phyloP scores from a whole-genome alignment of 139 green algal species.

The Chlorella sp. region DNA sequence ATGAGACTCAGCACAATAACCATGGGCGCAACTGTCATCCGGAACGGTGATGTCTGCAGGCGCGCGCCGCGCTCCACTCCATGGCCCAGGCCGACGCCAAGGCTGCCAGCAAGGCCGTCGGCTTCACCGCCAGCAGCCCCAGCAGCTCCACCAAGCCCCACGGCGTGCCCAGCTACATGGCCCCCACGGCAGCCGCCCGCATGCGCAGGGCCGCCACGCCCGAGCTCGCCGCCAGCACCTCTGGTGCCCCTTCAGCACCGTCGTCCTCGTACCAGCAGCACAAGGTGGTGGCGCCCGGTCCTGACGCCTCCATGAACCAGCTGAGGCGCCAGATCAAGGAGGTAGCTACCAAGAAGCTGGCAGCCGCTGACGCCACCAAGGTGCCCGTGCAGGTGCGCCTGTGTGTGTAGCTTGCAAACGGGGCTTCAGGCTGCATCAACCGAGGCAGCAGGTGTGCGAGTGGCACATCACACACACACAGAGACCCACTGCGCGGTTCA shows the following conservation, averaged over 20 bases:
- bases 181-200: neutral
- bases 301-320: neutral
- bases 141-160: neutral
- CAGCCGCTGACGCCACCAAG: neutral
- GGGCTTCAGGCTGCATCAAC: no score
- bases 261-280: no score
- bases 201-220: no score
- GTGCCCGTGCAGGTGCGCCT: neutral
- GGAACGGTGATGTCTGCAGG: no score
- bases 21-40: no score
- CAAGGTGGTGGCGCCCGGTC: neutral
- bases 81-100: neutral
- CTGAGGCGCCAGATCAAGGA: conserved; percentile 1
- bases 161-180: neutral
- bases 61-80: neutral
- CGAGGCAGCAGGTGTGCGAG: no score
- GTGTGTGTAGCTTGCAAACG: no score
- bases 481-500: no score
- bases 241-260: no score
- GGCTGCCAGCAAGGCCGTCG: neutral
- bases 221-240: no score
- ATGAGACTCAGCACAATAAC: no score
- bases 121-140: neutral
- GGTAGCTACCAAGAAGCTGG: neutral
- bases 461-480: no score